Conservation (phyloP, 2,329 filamentous ascomycete species). For the Neurospora sp. region DNA sequence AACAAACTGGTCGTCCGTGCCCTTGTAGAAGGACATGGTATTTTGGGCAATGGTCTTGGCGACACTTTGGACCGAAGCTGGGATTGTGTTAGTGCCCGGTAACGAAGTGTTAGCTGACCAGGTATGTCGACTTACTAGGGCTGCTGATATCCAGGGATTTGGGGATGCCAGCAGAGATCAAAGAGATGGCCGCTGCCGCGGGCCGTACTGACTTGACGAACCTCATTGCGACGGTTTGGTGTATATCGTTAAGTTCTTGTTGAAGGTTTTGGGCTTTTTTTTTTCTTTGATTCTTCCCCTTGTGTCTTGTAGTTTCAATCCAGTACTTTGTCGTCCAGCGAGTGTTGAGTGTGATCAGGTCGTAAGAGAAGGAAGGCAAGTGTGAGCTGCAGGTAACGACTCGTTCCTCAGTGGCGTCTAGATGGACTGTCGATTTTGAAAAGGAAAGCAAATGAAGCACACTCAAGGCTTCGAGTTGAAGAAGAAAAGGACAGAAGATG, state of each 20-base stretch:
- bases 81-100: conserved; percentile 9
- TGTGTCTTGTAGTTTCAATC: neutral
- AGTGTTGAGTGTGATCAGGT: conserved; percentile 1
- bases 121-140: conserved; percentile 20
- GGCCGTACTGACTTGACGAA: conserved; percentile 21
- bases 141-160: conserved; percentile 29
- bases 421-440: neutral
- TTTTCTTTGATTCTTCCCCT: neutral
- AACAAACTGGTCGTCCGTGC: conserved; percentile 45
- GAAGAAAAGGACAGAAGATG: neutral
- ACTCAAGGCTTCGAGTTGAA: neutral
- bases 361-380: neutral
- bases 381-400: neutral
- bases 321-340: conserved; percentile 13
- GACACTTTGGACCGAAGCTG: conserved; percentile 53
- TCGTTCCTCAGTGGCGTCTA: neutral
- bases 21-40: conserved; percentile 55
- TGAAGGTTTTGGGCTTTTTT: neutral
- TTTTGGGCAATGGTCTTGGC: conserved; percentile 51
- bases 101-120: neutral
- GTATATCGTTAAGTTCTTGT: neutral
- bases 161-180: conserved; percentile 17
- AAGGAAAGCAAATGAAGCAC: neutral
- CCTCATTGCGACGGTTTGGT: conserved; percentile 9
- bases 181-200: conserved; percentile 11